These are phyloP conservation scores for Luvunga scandens DNA, from an alignment of 345 rosid genomes.

Conservation along the genomic window DNA sequence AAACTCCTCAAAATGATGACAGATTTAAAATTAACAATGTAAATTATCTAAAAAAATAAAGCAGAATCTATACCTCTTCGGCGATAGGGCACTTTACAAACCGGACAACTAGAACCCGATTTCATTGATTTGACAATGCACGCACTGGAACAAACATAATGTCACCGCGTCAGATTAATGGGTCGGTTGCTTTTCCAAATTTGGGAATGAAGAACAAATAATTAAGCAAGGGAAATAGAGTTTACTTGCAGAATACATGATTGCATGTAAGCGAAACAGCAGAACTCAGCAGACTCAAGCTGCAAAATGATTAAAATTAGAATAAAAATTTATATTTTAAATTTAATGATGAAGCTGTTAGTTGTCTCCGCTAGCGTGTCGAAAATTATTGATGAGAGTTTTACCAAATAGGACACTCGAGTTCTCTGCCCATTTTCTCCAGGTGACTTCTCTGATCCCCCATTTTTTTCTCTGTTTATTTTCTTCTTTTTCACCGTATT, in stretches of 20 bases:
- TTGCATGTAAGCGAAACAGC: conserved; percentile 78
- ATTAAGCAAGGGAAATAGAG: not conserved
- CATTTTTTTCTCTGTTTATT: conserved; percentile 30
- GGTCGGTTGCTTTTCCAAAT: not conserved
- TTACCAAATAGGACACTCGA: conserved; percentile 95
- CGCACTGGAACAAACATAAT: conserved; percentile 34
- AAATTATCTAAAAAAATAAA: not conserved
- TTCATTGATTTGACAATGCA: conserved; percentile 88
- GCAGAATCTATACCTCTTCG: conserved; percentile 55
- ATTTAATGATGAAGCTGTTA: not conserved
- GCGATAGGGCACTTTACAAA: conserved; percentile 73
- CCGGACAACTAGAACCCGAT: conserved; percentile 64
- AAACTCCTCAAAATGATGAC: not conserved
- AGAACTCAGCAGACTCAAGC: conserved; percentile 70
- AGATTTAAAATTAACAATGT: not conserved
- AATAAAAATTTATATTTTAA: too few species aligned
- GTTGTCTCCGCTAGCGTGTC: too few species aligned
- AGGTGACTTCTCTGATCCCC: conserved; percentile 53
- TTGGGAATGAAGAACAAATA: not conserved
- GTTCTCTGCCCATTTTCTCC: conserved; percentile 92
- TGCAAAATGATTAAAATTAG: conserved; percentile 24
- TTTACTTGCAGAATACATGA: conserved; percentile 93
- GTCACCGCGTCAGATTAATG: not conserved
- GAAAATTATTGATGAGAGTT: not conserved
- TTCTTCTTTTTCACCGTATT: not conserved